Base-by-base conservation (phyloP, 2,329 filamentous ascomycete genomes). In the Fusarium staphyleae region DNA sequence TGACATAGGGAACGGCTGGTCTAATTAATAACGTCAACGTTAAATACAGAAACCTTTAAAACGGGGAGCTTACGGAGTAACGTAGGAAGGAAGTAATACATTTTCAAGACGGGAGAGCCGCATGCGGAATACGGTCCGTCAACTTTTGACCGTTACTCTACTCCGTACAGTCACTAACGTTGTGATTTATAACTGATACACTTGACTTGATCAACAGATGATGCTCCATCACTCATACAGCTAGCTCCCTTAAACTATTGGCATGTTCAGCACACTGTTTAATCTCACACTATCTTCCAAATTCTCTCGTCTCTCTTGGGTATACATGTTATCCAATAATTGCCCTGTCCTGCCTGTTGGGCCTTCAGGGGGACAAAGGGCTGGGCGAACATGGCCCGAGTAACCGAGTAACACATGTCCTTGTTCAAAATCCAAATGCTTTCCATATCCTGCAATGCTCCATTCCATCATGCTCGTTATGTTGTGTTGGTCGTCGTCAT, bases 271-370 rank as follows among this genome's bases (percentile, higher is more conserved):
- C 22, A 42, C 33, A 45, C 16, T 40, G 41, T 26, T 24, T 24
- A 24, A 54, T 39, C 42, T 48, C 45, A 62, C 35, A 29, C 32
- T 45, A 46, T 48, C 33, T 24, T 41, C 15, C 24, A 28, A 14
- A 36, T 15, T 11, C 45, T 15, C 42, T 36, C 28, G 19, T 33
- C 32, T 29, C 52, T 45, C 37, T 26, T 39, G 58, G 58, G 55
- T 60, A 62, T 62, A 62, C 50, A 49, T 62, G 50, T 49, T 37
- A 11, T 47, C 43, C 33, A 59, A 55, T 29, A 47, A 19, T 45
- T 19, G n/a, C 29, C 34, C 22, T 57, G 32, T 47, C 49, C 51
- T 19, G 19, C 45, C 19, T 29, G 15, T 28, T 37, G 35, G 36
- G 11, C 51, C 36, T 36, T 29, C 18, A 46, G 22, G 26, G 28